A percentile compares a stretch with the other conserved stretches of the same genome.
Evolutionary conservation across 495 filamentous ascomycete species (phyloP).

Genomic region (Penicillium samsonianum): DNA sequence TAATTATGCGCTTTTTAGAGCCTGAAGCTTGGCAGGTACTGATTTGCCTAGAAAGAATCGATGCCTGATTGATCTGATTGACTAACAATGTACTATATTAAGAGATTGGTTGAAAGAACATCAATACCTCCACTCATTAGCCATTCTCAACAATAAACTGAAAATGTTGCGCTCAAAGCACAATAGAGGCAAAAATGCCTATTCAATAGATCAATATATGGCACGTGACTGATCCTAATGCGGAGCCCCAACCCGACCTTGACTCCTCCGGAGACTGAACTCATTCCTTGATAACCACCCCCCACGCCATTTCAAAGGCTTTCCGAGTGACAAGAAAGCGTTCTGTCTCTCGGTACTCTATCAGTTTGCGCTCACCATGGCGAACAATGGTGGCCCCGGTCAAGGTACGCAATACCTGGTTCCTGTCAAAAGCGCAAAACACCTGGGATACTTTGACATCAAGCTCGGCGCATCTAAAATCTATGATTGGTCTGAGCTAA

Average conservation of each 20-base stretch:
- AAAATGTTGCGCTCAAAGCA: neutral
- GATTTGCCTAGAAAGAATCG: slow-evolving; percentile 1
- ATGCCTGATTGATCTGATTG: neutral
- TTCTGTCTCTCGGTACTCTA: slow-evolving; percentile 4
- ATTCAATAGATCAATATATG: neutral
- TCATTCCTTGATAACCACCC: slow-evolving; percentile 13
- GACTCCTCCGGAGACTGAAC: slow-evolving; percentile 23
- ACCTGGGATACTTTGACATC: slow-evolving; percentile 4
- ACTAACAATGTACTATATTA: neutral
- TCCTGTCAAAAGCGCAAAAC: slow-evolving; percentile 10
- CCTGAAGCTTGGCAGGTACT: neutral
- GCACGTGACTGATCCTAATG: slow-evolving; percentile 42
- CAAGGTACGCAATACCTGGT: slow-evolving; percentile 33
- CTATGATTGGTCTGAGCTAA: slow-evolving; percentile 19
- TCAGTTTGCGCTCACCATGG: slow-evolving; percentile 33
- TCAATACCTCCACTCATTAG: neutral
- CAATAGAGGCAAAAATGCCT: neutral
- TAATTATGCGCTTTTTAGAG: neutral
- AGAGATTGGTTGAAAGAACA: neutral
- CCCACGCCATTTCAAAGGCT: slow-evolving; percentile 3
- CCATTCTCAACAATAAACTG: no score
- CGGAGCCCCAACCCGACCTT: slow-evolving; percentile 38
- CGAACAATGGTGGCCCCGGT: slow-evolving; percentile 41
- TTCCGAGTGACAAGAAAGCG: slow-evolving; percentile 10
- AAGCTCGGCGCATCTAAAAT: neutral